phyloP scores from a whole-genome alignment of 352 stramenopile genomes.

The Globisporangium rhizosaccharum region DNA sequence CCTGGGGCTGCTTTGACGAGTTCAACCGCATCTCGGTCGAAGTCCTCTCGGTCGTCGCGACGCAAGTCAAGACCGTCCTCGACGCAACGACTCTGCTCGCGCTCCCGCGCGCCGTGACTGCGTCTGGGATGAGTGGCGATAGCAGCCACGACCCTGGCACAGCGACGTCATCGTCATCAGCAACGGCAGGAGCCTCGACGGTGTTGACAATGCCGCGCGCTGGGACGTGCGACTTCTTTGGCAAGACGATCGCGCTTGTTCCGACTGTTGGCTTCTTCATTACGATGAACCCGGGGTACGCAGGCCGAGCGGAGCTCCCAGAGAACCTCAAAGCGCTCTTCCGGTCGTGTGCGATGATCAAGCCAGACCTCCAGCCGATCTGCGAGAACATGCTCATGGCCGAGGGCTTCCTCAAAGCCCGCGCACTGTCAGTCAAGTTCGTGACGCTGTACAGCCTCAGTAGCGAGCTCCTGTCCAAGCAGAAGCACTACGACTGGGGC shows the following conservation, averaged over 20 bases:
- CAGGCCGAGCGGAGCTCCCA: constrained; percentile 86
- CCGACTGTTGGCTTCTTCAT: constrained; percentile 91
- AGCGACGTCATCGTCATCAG: background rate
- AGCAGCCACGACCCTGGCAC: constrained; percentile 9
- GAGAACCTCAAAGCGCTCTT: constrained; percentile 93
- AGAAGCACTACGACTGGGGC: constrained; percentile 94
- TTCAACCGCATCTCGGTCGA: constrained; percentile 97
- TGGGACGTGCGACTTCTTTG: constrained; percentile 88
- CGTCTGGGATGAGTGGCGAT: background rate
- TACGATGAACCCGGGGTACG: constrained; percentile 94
- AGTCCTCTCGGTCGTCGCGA: constrained; percentile 93
- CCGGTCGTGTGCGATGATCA: constrained; percentile 90
- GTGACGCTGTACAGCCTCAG: constrained; percentile 89
- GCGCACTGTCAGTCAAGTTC: constrained; percentile 84
- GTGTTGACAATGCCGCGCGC: constrained; percentile 27
- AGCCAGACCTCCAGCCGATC: constrained; percentile 88
- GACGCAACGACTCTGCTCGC: constrained; percentile 62
- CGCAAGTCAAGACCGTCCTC: constrained; percentile 97
- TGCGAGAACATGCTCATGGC: constrained; percentile 95
- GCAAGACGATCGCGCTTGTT: constrained; percentile 77
- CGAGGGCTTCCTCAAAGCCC: constrained; percentile 87
- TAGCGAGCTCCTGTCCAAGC: constrained; percentile 79
- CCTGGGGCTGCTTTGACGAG: constrained; percentile 96
- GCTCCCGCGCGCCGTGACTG: constrained; percentile 9
- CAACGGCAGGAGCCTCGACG: constrained; percentile 11